phyloP scores from a whole-genome alignment of 345 rosid genomes.

The Eucalyptus rudis region DNA sequence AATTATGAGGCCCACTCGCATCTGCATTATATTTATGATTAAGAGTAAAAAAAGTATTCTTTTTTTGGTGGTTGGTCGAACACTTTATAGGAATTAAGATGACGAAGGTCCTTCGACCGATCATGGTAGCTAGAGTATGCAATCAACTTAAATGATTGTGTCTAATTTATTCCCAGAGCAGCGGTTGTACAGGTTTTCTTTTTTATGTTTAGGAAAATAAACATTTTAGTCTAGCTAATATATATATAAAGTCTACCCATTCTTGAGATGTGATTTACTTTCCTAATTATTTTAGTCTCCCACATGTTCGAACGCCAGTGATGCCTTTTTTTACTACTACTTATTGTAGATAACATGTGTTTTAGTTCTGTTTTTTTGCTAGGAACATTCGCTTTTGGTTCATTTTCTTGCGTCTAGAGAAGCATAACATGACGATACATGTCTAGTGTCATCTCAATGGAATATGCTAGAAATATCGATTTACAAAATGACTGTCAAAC shows the following conservation, averaged over 20 bases:
- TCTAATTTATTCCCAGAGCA: not conserved
- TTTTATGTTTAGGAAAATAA: not conserved
- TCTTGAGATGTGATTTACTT: not conserved
- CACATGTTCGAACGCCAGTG: not conserved
- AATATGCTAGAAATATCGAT: not conserved
- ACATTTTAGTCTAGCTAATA: too few relatives aligned
- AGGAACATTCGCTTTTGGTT: not conserved
- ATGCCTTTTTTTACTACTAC: not conserved
- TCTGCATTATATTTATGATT: not conserved
- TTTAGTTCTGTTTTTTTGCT: not conserved
- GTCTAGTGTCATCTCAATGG: not conserved
- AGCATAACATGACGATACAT: not conserved
- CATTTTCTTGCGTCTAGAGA: not conserved
- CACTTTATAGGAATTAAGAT: not conserved
- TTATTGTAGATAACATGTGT: not conserved
- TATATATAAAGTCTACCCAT: not conserved
- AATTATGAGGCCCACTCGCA: not conserved
- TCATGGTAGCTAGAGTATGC: not conserved
- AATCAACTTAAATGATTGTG: not conserved
- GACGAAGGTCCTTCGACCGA: not conserved
- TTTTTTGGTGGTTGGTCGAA: not conserved
- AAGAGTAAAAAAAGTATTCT: not conserved
- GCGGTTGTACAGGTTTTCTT: not conserved
- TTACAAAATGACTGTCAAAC: not conserved
- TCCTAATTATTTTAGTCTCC: not conserved